Base-by-base conservation (phyloP, 768 basidiomycete genomes). In the Auriscalpium microsporum region DNA sequence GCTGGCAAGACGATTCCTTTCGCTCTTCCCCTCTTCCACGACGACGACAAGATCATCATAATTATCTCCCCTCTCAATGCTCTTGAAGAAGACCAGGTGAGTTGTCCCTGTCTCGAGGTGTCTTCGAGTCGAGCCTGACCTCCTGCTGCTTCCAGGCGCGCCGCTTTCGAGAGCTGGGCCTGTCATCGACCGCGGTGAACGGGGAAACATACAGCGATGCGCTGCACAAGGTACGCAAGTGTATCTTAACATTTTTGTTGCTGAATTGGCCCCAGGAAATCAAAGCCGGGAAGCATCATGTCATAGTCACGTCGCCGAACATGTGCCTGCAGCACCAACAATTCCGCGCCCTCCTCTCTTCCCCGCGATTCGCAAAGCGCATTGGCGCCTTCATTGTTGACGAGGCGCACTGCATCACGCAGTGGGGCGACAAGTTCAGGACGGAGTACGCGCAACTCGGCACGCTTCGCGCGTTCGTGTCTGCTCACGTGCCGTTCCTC, bases 381-480 rank as follows among this genome's bases (percentile, higher is more conserved):
- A 58, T 75, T 33, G 21, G 47, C 0, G 57, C 54, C 0, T 36
- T 71, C 14, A 63, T 76, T 33, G 55, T 74, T n/a, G 73, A 74
- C 50, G 72, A 76, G 51, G 72, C 70, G 0, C 75, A 76, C 50
- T 73, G 71, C 47, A 72, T 68, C 23, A 48, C 63, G 1, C 64
- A 69, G 45, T 73, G 72, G 70, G 57, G 57, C 10, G 48, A 37
- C 14, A 47, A 45, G 14, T 63, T 61, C 42, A 48, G 54, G 33
- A 19, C 42, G 8, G 33, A 46, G 6, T 62, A 55, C 45, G 42
- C 45, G 16, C 13, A 56, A 21, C 51, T 58, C 2, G 47, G 33
- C 3, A 42, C 37, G 13, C 28, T 58, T 3, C 52, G 57, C 8
- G 53, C 55, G 33, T 51, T 35, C 14, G 45, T 61, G 10, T 23